These are phyloP conservation scores for Eucommia ulmoides DNA, from an alignment of 257 asterid genomes.

Conservation along the genomic window DNA sequence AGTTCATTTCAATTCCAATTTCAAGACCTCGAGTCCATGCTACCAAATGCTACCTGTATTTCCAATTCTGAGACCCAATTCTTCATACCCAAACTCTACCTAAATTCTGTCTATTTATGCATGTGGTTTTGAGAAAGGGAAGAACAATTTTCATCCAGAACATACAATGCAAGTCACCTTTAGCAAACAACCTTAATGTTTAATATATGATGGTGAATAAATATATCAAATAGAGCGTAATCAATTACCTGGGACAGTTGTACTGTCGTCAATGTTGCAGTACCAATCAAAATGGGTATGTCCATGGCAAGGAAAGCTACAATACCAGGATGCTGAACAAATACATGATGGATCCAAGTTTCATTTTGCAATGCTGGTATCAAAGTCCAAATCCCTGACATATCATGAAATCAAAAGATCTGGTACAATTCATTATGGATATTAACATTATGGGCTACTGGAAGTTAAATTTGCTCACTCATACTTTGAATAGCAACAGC, in stretches of 20 bases:
- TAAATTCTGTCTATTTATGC: too few species aligned
- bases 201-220: not conserved
- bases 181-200: too few species aligned
- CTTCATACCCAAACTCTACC: too few species aligned
- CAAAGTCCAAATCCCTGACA: constrained; percentile 73
- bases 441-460: constrained; percentile 6
- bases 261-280: constrained; percentile 42
- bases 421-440: not conserved
- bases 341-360: constrained; percentile 42
- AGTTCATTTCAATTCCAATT: too few species aligned
- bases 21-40: too few species aligned
- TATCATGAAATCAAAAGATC: constrained; percentile 6
- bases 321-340: constrained; percentile 56
- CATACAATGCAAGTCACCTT: too few species aligned
- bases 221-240: constrained; percentile 5
- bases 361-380: constrained; percentile 34
- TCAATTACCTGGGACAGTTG: constrained; percentile 63
- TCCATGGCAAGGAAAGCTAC: constrained; percentile 73
- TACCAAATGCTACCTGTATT: too few species aligned
- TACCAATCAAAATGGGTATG: constrained; percentile 44
- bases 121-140: too few species aligned
- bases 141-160: too few species aligned
- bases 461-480: constrained; percentile 22
- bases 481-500: constrained; percentile 64
- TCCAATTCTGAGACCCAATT: too few species aligned